These are phyloP conservation scores for Triangularia verruculosa DNA, from an alignment of 2,329 filamentous ascomycete genomes.

Conservation along the genomic window DNA sequence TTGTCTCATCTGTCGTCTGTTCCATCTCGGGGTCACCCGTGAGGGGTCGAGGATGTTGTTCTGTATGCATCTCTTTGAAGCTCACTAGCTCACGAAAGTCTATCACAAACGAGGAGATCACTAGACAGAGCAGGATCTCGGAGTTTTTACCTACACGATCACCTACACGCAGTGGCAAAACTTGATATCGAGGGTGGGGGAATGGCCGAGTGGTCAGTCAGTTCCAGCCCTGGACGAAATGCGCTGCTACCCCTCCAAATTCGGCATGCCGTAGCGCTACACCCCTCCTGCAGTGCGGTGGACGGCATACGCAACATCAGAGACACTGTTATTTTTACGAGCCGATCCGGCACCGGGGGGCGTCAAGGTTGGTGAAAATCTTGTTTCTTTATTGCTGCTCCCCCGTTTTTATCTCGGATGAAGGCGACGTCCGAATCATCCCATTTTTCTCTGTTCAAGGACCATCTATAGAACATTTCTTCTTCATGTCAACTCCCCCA, in stretches of 20 bases:
- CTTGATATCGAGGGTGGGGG: not conserved
- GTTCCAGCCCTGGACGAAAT: not conserved
- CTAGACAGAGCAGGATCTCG: not conserved
- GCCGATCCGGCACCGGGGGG: constrained; percentile 1
- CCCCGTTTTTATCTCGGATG: no score
- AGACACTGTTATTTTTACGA: not conserved
- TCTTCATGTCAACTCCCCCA: not conserved
- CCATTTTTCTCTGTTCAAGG: not conserved
- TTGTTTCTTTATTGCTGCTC: not conserved
- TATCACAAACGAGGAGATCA: no score
- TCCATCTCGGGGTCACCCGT: constrained; percentile 8
- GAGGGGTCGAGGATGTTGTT: not conserved
- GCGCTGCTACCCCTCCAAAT: constrained; percentile 3
- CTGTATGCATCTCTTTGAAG: not conserved
- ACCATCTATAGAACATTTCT: not conserved
- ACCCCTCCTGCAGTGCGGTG: not conserved
- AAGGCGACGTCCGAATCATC: no score
- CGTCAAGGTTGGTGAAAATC: not conserved
- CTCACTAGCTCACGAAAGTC: not conserved
- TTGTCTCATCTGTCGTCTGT: constrained; percentile 22
- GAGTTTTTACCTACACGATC: not conserved
- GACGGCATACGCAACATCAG: not conserved
- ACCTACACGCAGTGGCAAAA: constrained; percentile 8
- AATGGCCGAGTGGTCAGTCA: not conserved
- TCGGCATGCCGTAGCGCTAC: constrained; percentile 3